Evolutionary conservation across 2,329 filamentous ascomycete genomes (phyloP).

Genomic region (Biscogniauxia sp.): DNA sequence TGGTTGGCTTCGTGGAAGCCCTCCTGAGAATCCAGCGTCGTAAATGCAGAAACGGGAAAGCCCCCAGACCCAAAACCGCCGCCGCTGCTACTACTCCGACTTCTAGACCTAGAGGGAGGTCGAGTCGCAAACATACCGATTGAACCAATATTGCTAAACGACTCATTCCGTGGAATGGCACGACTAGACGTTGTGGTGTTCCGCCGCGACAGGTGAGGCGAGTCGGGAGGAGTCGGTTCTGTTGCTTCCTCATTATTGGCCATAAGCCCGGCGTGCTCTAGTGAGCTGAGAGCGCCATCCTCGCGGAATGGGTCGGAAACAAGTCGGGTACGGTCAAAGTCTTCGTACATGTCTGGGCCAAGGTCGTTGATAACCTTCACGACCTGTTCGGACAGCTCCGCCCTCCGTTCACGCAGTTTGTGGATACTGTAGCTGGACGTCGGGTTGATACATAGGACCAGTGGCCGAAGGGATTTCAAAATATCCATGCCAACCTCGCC

Average conservation of each 20-base stretch:
- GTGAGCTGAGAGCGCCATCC: slow-evolving; percentile 23
- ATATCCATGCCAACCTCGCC: slow-evolving; percentile 99
- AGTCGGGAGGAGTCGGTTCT: slow-evolving; percentile 28
- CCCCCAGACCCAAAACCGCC: slow-evolving; percentile 59
- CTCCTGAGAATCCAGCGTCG: slow-evolving; percentile 61
- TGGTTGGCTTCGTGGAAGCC: slow-evolving; percentile 79
- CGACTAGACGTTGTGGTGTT: slow-evolving; percentile 54
- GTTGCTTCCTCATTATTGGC: slow-evolving; percentile 18
- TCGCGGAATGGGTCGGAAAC: slow-evolving; percentile 53
- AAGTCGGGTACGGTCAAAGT: slow-evolving; percentile 79
- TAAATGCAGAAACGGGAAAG: slow-evolving; percentile 70
- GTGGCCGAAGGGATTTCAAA: slow-evolving; percentile 85
- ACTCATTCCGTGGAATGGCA: slow-evolving; percentile 78
- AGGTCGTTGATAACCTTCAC: slow-evolving; percentile 93
- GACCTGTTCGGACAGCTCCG: slow-evolving; percentile 74
- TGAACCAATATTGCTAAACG: slow-evolving; percentile 83
- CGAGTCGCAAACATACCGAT: slow-evolving; percentile 89
- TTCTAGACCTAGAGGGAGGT: slow-evolving; percentile 71
- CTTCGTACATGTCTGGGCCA: slow-evolving; percentile 94
- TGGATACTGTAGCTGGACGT: slow-evolving; percentile 80
- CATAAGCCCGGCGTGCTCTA: slow-evolving; percentile 27
- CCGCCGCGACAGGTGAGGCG: slow-evolving; percentile 38
- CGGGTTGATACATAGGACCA: slow-evolving; percentile 82
- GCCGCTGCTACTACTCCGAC: slow-evolving; percentile 49
- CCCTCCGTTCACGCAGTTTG: slow-evolving; percentile 70